Evolutionary conservation across 2,329 filamentous ascomycete species (phyloP), one percentile per base, ranked within the genome.

Genomic region (Fusarium tuaranense): DNA sequence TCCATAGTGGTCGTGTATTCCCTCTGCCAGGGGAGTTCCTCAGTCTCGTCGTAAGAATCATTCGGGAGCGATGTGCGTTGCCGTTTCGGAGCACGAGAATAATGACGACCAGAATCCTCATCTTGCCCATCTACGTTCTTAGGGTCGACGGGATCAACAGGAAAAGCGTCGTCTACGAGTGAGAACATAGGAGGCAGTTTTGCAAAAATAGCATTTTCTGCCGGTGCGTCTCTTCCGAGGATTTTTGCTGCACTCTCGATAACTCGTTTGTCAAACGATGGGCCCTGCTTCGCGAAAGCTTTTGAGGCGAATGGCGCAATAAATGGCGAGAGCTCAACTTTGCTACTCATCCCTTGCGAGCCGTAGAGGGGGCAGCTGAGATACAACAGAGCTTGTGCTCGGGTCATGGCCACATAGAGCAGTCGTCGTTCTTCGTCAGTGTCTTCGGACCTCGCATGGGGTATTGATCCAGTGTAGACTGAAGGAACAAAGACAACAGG

Each of bases 361-460:
- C 91, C 92, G 75, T 91, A 92, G 41, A 92, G 82, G 0, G 95
- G 94, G 74, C 91, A 94, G 81, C 95, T 98, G 65, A 98, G 86
- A 78, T 98, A 98, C 2, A 99, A 85, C 34, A 98, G 84, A 1
- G 91, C 92, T 81, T 98, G 92, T 8, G 97, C 96, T 80, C 96
- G 88, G 4, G 96, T 99, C 95, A 99, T 98, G 32, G 95, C 96
- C 16, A 99, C 97, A 78, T 98, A 99, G 0, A 99, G 87, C 55
- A 99, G 84, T 32, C 96, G 89, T 69, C 97, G 88, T 81, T 99
- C 96, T 82, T 99, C 96, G 67, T 96, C 93, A 4, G 88, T 87
- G 80, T 98, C 94, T 55, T 98, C 95, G 2, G 95, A 90, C 76
- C 95, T 89, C 2, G 92, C 93, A 81, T 98, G 96, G 6, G 96